Conservation (phyloP, 1,284 basidiomycete species). For the Pterulicium gracile region DNA sequence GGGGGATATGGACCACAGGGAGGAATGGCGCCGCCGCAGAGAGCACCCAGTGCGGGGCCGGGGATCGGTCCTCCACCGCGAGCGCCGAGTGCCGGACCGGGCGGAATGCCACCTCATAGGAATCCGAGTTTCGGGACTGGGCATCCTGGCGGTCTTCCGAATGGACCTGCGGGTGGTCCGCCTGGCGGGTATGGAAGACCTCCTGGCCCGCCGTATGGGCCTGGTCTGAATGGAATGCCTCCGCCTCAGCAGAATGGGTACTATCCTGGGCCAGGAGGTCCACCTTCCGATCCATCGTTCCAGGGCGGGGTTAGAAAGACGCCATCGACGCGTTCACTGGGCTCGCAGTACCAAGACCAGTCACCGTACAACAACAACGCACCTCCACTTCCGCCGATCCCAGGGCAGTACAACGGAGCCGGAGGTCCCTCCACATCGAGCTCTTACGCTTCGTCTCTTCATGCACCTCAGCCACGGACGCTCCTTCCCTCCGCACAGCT, state of each 20-base stretch:
- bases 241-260: constrained; percentile 10
- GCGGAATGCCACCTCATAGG: background rate
- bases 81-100: background rate
- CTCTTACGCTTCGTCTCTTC: constrained; percentile 25
- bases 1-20: background rate
- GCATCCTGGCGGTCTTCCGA: constrained; percentile 2
- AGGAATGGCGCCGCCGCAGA: background rate
- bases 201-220: background rate
- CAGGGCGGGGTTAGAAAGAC: constrained; percentile 39
- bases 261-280: constrained; percentile 13
- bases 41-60: background rate
- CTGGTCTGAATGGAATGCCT: constrained; percentile 15
- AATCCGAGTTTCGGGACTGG: background rate
- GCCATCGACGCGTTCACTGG: constrained; percentile 50
- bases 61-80: background rate
- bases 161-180: too few species aligned
- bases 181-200: background rate
- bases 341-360: constrained; percentile 35
- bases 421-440: constrained; percentile 17
- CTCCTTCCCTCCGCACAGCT: constrained; percentile 54
- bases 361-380: constrained; percentile 17
- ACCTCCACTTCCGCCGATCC: constrained; percentile 38
- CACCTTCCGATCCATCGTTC: constrained; percentile 27
- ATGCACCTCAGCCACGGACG: constrained; percentile 38
- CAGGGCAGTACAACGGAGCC: background rate